Percentiles rank a stretch among this genome's conserved stretches.
Conservation (phyloP, 1,284 basidiomycete species). For the Ceratobasidium sp. region DNA sequence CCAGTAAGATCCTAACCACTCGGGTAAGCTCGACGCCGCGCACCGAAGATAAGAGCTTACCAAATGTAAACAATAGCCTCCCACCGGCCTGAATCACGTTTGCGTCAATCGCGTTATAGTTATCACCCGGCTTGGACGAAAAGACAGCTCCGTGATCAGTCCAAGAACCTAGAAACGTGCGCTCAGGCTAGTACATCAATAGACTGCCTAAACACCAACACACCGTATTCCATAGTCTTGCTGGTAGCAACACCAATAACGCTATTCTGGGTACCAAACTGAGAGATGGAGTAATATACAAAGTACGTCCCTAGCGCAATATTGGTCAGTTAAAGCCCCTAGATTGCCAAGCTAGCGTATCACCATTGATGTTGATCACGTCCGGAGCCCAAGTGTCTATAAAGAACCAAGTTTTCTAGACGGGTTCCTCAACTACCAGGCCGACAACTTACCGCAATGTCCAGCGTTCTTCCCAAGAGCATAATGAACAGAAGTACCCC, state of each 20-base stretch:
- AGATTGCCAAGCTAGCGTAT: neutral
- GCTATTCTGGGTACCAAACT: conserved; percentile 56
- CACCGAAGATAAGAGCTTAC: conserved; percentile 1
- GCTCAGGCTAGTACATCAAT: neutral
- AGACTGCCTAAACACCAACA: neutral
- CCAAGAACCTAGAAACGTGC: conserved; percentile 51
- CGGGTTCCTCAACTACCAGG: neutral
- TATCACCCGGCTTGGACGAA: conserved; percentile 53
- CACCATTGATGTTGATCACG: conserved; percentile 45
- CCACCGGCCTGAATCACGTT: conserved; percentile 43
- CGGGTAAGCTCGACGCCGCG: neutral
- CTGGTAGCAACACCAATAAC: conserved; percentile 58
- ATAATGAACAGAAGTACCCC: neutral
- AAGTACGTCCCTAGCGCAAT: conserved; percentile 49
- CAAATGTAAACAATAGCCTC: conserved; percentile 41
- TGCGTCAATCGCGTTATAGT: conserved; percentile 55
- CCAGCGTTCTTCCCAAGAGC: conserved; percentile 37
- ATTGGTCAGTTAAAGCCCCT: neutral
- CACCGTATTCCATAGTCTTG: conserved; percentile 55
- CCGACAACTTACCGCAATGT: conserved; percentile 39
- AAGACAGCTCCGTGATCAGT: conserved; percentile 57
- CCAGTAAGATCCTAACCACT: conserved; percentile 42
- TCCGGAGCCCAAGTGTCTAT: conserved; percentile 48
- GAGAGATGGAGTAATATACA: conserved; percentile 57
- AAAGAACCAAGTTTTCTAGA: neutral